These are phyloP conservation scores for Diaporthe nobilis DNA, from an alignment of 2,329 filamentous ascomycete species.

Conservation along the genomic window DNA sequence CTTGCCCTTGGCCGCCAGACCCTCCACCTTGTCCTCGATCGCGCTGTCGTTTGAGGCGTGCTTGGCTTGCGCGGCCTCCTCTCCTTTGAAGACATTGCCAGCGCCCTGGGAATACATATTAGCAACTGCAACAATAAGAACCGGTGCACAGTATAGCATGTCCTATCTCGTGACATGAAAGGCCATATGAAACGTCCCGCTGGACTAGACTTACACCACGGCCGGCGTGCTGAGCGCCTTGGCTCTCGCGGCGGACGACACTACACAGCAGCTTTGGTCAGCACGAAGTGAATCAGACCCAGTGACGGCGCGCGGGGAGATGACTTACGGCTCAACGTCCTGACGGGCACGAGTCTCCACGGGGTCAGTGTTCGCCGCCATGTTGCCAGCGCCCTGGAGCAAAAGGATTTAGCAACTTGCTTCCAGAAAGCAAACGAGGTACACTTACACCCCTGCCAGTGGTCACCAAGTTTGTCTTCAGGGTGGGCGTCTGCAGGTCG, in stretches of 20 bases:
- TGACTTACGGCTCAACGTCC: constrained; percentile 80
- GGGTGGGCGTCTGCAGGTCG: constrained; percentile 84
- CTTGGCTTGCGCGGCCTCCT: constrained; percentile 54
- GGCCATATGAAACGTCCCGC: too few relatives aligned
- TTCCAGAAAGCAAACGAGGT: not conserved
- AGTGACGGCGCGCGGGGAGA: constrained; percentile 39
- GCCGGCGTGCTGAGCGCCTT: constrained; percentile 75
- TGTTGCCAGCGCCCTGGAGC: constrained; percentile 81
- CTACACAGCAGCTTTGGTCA: constrained; percentile 50
- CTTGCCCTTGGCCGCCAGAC: constrained; percentile 61
- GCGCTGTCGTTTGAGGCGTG: constrained; percentile 47
- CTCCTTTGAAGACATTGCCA: constrained; percentile 75
- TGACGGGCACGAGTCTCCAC: constrained; percentile 83
- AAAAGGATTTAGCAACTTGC: not conserved
- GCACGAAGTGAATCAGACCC: constrained; percentile 45
- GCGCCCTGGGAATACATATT: constrained; percentile 62
- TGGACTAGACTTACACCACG: constrained; percentile 63
- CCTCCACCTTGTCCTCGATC: constrained; percentile 51
- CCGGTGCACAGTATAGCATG: not conserved
- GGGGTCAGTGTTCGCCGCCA: constrained; percentile 81
- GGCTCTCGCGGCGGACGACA: constrained; percentile 68
- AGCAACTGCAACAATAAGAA: not conserved
- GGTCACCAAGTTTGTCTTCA: constrained; percentile 88
- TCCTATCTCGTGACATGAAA: not conserved
- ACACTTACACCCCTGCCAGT: constrained; percentile 73